Percentiles rank a stretch among this genome's conserved stretches.
Evolutionary conservation across 495 filamentous ascomycete genomes (phyloP).

Genomic region (Apiosordaria backusii): DNA sequence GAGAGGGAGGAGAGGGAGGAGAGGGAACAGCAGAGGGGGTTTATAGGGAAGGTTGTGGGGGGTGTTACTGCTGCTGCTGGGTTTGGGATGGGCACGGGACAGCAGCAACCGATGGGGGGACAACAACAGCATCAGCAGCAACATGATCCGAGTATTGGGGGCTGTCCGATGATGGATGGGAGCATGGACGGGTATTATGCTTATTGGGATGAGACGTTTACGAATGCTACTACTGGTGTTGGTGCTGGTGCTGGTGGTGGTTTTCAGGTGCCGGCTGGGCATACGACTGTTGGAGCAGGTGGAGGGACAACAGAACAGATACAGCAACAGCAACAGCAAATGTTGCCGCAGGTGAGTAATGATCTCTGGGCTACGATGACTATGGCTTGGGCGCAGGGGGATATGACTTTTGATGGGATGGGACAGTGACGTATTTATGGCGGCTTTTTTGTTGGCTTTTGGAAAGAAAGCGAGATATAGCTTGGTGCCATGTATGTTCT

Average conservation of each 20-base stretch:
- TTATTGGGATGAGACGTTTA: constrained; percentile 39
- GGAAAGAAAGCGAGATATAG: too few relatives aligned
- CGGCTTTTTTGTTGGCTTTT: background rate
- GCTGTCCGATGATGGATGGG: constrained; percentile 47
- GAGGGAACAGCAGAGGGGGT: constrained; percentile 6
- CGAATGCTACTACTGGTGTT: background rate
- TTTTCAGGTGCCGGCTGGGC: background rate
- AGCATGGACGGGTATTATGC: constrained; percentile 40
- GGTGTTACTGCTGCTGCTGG: too few relatives aligned
- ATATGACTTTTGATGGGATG: background rate
- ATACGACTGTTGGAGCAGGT: background rate
- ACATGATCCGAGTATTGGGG: constrained; percentile 15
- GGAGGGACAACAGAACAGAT: background rate
- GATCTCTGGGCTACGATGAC: constrained; percentile 28
- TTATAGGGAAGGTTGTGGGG: background rate
- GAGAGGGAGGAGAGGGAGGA: constrained; percentile 8
- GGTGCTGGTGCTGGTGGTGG: background rate
- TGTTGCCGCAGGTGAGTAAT: constrained; percentile 1
- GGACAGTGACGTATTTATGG: background rate
- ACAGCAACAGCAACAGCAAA: background rate
- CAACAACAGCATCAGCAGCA: background rate
- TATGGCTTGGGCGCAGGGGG: constrained; percentile 19
- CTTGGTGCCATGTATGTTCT: too few relatives aligned
- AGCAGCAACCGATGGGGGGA: constrained; percentile 11
- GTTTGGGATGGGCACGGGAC: background rate